phyloP scores from a whole-genome alignment of 345 rosid genomes.

The Tarenaya hassleriana region DNA sequence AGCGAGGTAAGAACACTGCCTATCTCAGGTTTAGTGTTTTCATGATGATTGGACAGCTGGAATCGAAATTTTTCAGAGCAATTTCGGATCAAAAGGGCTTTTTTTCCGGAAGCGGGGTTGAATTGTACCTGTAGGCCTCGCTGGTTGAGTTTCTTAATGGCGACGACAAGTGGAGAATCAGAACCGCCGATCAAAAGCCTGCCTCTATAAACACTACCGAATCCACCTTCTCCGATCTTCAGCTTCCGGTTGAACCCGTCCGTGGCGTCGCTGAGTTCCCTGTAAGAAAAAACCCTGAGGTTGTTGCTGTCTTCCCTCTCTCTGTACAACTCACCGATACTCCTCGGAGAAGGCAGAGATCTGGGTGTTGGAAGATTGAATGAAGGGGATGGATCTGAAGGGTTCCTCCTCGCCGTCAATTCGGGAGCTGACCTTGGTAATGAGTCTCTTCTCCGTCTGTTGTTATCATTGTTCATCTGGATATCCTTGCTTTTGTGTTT shows the following conservation, averaged over 20 bases:
- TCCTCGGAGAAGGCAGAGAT: slow-evolving; percentile 43
- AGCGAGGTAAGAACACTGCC: too few relatives aligned
- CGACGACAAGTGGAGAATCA: slow-evolving; percentile 44
- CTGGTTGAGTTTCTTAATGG: slow-evolving; percentile 69
- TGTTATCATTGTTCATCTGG: slow-evolving; percentile 7
- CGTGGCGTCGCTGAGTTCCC: slow-evolving; percentile 73
- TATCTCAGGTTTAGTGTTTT: too few relatives aligned
- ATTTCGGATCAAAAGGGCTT: not conserved
- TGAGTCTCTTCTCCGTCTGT: slow-evolving; percentile 20
- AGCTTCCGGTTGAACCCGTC: slow-evolving; percentile 46
- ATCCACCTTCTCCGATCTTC: slow-evolving; percentile 93
- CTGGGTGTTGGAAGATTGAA: slow-evolving; percentile 30
- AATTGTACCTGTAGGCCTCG: slow-evolving; percentile 85
- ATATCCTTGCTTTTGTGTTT: slow-evolving; percentile 18
- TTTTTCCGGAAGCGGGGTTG: too few relatives aligned
- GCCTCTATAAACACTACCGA: slow-evolving; percentile 71
- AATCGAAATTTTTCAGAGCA: not conserved
- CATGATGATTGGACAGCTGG: not conserved
- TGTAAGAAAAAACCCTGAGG: slow-evolving; percentile 54
- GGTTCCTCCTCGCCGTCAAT: slow-evolving; percentile 6
- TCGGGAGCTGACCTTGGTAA: slow-evolving; percentile 27
- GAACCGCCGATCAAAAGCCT: slow-evolving; percentile 45
- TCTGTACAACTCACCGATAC: slow-evolving; percentile 57
- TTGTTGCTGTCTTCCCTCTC: slow-evolving; percentile 64
- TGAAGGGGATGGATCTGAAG: slow-evolving; percentile 12